Evolutionary conservation across 2,329 filamentous ascomycete species (phyloP), one percentile per base, ranked within the genome.

Genomic region (Corinectria fuckeliana): DNA sequence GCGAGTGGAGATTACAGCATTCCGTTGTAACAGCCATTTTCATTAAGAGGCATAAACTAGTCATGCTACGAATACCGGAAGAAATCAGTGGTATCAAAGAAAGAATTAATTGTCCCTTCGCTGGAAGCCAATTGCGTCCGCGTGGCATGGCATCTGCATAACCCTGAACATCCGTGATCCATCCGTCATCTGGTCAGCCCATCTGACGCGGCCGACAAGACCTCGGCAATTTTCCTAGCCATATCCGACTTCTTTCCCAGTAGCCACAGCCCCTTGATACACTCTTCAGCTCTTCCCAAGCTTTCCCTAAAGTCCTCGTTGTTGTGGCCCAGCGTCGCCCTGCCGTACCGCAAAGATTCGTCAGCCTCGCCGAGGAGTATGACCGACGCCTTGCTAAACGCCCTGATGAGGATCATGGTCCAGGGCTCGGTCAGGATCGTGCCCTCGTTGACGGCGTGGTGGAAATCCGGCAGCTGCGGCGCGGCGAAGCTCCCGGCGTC

Each of bases 401-500:
- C 79, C 25, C 81, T 76, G 53, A 85, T 80, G 21, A 85, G 70
- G 2, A 86, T 78, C n/a, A 81, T 79, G 1, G 84, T 85, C 85
- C 85, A 87, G 0, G 85, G 85, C 61, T 87, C 85, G 0, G 83
- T 85, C 21, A 87, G 69, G 10, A 87, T 75, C 0, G 84, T 81
- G 5, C 81, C 82, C 61, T 85, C 78, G 53, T 78, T 83, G 23
- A 85, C 75, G 0, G 82, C 82, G 58, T 80, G 79, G 64, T 85
- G 83, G 51, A 84, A 83, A 23, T 81, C 78, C 20, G 71, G 64
- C 28, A 78, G 69, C 32, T 70, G 66, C 11, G 68, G 61, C 3
- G 36, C 13, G 5, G 61, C 26, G 42, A 60, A 36, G 32, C 23
- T 58, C 14, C 25, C 25, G 16, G 60, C 18, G 4, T 60, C 62